These are phyloP conservation scores for Myriosclerotinia scirpicola DNA, from an alignment of 2,329 filamentous ascomycete species.

Conservation along the genomic window DNA sequence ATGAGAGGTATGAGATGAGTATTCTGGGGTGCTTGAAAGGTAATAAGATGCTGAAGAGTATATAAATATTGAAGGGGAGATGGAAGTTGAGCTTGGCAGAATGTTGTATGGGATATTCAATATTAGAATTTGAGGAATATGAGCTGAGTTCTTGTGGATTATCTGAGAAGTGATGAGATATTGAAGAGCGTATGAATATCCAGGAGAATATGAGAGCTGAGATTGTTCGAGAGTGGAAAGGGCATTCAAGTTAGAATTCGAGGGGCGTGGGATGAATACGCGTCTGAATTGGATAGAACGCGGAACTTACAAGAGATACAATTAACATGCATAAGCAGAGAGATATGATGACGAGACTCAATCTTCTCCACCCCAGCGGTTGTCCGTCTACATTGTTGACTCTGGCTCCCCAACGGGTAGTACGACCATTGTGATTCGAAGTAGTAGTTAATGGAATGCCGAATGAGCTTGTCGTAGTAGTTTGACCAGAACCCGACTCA, in stretches of 20 bases:
- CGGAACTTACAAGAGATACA: conserved; percentile 10
- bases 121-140: background rate
- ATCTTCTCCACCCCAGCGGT: background rate
- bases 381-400: too few relatives aligned
- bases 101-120: background rate
- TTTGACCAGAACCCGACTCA: background rate
- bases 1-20: background rate
- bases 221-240: background rate
- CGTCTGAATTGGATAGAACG: background rate
- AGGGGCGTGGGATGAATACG: background rate
- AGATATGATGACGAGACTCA: background rate
- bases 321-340: background rate
- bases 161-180: background rate
- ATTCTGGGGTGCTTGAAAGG: background rate
- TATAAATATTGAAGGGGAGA: background rate
- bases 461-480: background rate
- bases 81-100: background rate
- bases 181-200: background rate
- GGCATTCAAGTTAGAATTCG: background rate
- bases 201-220: background rate
- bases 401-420: background rate
- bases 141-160: background rate
- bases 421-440: conserved; percentile 1
- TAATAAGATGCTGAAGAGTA: background rate
- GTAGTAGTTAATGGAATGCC: background rate